Percentiles rank a stretch among this genome's conserved stretches.
Conservation (phyloP, 768 basidiomycete genomes). For the Hortiboletus campestris region DNA sequence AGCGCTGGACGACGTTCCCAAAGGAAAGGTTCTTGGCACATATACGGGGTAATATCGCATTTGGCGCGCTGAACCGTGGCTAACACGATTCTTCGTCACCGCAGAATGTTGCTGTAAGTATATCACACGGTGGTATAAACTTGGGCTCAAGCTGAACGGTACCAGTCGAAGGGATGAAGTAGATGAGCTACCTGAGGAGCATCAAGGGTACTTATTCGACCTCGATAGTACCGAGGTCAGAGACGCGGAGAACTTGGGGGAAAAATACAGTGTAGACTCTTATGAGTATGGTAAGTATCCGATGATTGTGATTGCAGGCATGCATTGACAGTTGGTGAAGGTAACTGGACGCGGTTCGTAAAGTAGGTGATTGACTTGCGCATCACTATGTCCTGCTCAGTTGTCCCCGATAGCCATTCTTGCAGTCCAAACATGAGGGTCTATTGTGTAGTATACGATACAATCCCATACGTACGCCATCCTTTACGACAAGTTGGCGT, state of each 20-base stretch:
- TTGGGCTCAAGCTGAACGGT: neutral
- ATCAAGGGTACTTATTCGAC: constrained; percentile 57
- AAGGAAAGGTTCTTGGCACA: constrained; percentile 62
- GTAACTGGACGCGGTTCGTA: constrained; percentile 76
- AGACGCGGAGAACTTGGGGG: constrained; percentile 31
- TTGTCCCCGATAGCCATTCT: constrained; percentile 52
- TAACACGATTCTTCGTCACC: constrained; percentile 5
- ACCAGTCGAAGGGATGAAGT: constrained; percentile 46
- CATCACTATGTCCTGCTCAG: constrained; percentile 1
- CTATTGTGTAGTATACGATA: constrained; percentile 62
- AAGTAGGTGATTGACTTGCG: constrained; percentile 46
- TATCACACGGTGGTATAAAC: neutral
- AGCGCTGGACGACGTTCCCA: constrained; percentile 38
- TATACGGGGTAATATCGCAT: constrained; percentile 58
- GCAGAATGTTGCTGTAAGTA: constrained; percentile 48
- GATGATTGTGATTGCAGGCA: neutral
- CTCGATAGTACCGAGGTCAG: constrained; percentile 54
- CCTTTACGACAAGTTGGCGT: neutral
- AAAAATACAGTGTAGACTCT: constrained; percentile 56
- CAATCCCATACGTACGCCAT: constrained; percentile 47
- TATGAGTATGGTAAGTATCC: constrained; percentile 44
- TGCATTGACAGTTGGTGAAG: constrained; percentile 33
- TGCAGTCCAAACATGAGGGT: constrained; percentile 59
- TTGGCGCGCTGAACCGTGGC: neutral
- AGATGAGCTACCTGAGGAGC: constrained; percentile 33